Evolutionary conservation across 2,329 filamentous ascomycete species (phyloP).

Genomic region (Podosphaera xanthii): DNA sequence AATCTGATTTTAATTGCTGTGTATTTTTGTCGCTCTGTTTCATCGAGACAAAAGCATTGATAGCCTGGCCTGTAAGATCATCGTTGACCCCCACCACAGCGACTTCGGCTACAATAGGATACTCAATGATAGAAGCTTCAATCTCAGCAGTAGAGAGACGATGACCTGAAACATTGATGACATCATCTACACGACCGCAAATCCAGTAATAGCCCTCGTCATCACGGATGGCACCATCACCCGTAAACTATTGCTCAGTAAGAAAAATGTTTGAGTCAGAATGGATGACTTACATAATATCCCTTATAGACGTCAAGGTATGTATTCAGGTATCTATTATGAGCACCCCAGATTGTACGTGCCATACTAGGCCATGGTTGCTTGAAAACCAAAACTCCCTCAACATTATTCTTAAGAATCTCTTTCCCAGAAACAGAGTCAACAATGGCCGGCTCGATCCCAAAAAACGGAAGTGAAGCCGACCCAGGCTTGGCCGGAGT

Average conservation of each 20-base stretch:
- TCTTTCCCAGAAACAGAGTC: conserved; percentile 89
- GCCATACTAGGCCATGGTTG: conserved; percentile 98
- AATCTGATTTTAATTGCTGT: conserved; percentile 72
- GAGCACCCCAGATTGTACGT: conserved; percentile 87
- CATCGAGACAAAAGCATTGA: conserved; percentile 87
- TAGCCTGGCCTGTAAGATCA: conserved; percentile 87
- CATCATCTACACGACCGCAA: conserved; percentile 89
- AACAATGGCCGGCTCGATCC: conserved; percentile 91
- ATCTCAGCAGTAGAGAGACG: conserved; percentile 94
- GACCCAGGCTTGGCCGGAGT: conserved; percentile 94
- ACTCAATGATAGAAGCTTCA: conserved; percentile 87
- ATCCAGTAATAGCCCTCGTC: conserved; percentile 99
- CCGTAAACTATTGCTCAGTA: conserved; percentile 41
- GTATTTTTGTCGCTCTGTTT: conserved; percentile 59
- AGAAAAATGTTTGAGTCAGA: conserved; percentile 2
- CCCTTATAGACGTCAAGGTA: conserved; percentile 96
- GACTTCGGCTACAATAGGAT: conserved; percentile 72
- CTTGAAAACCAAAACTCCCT: conserved; percentile 82
- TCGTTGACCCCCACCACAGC: conserved; percentile 85
- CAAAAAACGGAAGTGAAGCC: conserved; percentile 92
- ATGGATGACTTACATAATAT: conserved; percentile 57
- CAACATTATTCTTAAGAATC: conserved; percentile 66
- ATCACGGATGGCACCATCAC: conserved; percentile 85
- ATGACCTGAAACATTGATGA: conserved; percentile 94
- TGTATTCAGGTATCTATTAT: conserved; percentile 97